Base-by-base conservation (phyloP, 768 basidiomycete species). In the Rhizopogon vulgaris region DNA sequence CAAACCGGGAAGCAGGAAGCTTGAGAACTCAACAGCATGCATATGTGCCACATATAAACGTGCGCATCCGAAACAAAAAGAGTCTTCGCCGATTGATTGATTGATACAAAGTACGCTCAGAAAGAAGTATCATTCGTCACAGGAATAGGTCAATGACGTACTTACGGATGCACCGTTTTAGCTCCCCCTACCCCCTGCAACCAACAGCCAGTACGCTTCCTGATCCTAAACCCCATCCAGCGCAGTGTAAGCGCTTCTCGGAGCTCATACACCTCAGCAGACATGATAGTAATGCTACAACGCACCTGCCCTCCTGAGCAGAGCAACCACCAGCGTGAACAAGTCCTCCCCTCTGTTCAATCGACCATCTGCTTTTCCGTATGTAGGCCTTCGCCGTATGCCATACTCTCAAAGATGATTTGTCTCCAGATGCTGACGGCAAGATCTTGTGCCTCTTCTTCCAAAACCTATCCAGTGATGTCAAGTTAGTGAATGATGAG, bases 321-420 rank as follows among this genome's bases (percentile, higher is more conserved):
- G 56, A 64, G 62, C 54, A 58, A 61, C 59, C 22, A 22, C 61
- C 51, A 52, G 55, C 56, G 55, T 58, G 53, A 53, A 43, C 48
- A 58, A 53, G 30, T 12, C 41, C 32, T 53, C 55, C 46, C 58
- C 49, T 54, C 39, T 41, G 38, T 51, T 50, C 54, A 85, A 68
- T 90, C 87, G 62, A 91, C 84, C 71, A 87, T 76, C 81, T 89
- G 82, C 66, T 79, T 81, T 59, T 91, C 92, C 24, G 92, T 93
- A 60, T 87, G 82, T 55, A 95, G 75, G 38, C 92, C 92, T 68
- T 94, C 90, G 56, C 82, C 84, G 66, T 90, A 94, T 25, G 93
- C 90, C 82, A 91, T 87, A 62, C 91, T 93, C 75, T 97, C 94
- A 65, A 95, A 95, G 47, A 93, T 90, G 59, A 95, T 79, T 70